Evolutionary conservation across 371 early-diverging fungal species (phyloP).

Genomic region (Phascolomyces articulosus): DNA sequence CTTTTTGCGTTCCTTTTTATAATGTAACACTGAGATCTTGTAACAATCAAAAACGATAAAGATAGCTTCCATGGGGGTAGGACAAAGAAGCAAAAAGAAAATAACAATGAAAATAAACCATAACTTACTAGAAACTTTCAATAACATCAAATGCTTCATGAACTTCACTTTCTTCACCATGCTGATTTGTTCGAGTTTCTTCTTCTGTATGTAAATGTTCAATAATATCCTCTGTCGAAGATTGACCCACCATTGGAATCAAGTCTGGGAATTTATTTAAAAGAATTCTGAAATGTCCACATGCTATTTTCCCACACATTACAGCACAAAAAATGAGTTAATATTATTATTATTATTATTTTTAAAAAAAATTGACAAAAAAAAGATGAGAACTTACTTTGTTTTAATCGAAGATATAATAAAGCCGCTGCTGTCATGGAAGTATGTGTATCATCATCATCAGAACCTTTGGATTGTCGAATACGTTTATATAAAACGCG

Average conservation of each 20-base stretch:
- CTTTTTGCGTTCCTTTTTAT: no score
- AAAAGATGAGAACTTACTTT: conserved; percentile 26
- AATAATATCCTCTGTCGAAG: not conserved
- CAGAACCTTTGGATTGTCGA: not conserved
- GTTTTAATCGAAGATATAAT: conserved; percentile 44
- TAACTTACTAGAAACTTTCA: conserved; percentile 37
- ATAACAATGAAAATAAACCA: no score
- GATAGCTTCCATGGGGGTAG: no score
- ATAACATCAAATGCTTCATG: conserved; percentile 34
- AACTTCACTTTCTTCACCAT: conserved; percentile 30
- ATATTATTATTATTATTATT: not conserved
- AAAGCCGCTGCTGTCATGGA: conserved; percentile 21
- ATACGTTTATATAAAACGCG: conserved; percentile 35
- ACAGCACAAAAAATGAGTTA: not conserved
- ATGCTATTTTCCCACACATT: conserved; percentile 19
- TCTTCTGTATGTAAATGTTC: conserved; percentile 8
- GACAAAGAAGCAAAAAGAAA: no score
- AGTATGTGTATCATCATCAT: not conserved
- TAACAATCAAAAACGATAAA: no score
- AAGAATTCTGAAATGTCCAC: conserved; percentile 41
- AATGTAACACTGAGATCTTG: no score
- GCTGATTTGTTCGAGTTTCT: conserved; percentile 9
- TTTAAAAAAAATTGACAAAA: not conserved
- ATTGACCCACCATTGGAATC: conserved; percentile 25
- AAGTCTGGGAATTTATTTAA: conserved; percentile 41